Evolutionary conservation across 371 early-diverging fungal genomes (phyloP), one percentile per base, ranked within the genome.

Genomic region (Haplosporangium sp.): DNA sequence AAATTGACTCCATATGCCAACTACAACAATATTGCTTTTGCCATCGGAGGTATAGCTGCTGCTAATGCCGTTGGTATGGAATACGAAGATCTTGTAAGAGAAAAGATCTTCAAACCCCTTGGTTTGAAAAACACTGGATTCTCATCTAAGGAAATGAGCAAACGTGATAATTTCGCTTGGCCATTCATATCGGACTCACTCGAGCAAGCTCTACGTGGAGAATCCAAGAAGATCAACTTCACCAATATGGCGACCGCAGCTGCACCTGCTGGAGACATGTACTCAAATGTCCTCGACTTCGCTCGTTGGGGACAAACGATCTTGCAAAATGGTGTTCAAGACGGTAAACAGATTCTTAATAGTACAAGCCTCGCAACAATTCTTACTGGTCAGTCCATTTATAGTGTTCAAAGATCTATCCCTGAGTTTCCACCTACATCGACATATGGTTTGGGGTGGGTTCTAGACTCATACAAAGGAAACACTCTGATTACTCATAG

Each of bases 381-480:
- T 3, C 61, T 61, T 45, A 38, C 45, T 15, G 44, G 42, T 50
- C 68, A 61, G 39, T 50, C 68, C 11, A 61, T 68, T 42, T 35
- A 48, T 10, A 47, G 20, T 13, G 19, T 8, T 9, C 44, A 37
- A n/a, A 68, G 52, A 40, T 9, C 40, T 17, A 45, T 52, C 3
- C 68, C 68, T 38, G 68, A 68, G 34, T 61, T 68, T 39, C 61
- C 47, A 34, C 53, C 68, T 19, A 50, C 61, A 37, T 5, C 53
- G 1, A 52, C 35, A 38, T 68, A 68, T 58, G 68, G 68, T 8
- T 20, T 68, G 13, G 68, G 68, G 6, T 68, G 68, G 68, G 52
- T 68, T 20, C 20, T 61, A 40, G 68, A 68, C 52, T 45, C 40
- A 17, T 68, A 68, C 61, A 68, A 68, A 61, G 68, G 68, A 17